Evolutionary conservation across 148 eudicot genomes (phyloP), one percentile per base, ranked within the genome.

Genomic region (Persicaria maculosa): DNA sequence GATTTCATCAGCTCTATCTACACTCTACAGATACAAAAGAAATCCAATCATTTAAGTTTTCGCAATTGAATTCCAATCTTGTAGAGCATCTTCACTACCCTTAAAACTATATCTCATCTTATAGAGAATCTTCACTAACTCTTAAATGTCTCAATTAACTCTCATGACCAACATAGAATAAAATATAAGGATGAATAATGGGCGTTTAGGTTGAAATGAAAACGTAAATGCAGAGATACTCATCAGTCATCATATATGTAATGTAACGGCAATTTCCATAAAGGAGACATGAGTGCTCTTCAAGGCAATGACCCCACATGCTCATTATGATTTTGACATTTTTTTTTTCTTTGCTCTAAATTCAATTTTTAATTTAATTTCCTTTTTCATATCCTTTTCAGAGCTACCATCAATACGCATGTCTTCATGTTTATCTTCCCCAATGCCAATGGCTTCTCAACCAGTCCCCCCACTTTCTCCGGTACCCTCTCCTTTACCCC

Each of bases 381-480:
- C 50, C 2, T 47, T n/a, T 2, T 65, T 68, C 6, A 40, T 71
- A 45, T 65, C 70, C 73, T 71, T 71, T 71, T 71, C 73, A 71
- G 73, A 71, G 54, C 73, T 71, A 48, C 54, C 31, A 71, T 71
- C 54, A 71, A 71, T 47, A 71, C 73, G 73, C 73, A 71, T 71
- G 73, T 46, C n/a, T 48, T 71, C 8, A 52, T 36, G 73, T 46
- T 47, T 46, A 69, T 47, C 52, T 20, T 43, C 72, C n/a, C 46
- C 71, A 8, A 7, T n/a, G n/a, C n/a, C 19, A 36, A 19, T 52
- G 16, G 12, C 22, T 68, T 43, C 50, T n/a, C 47, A n/a, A 68
- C 52, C 52, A 46, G 31, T 52, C 54, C 54, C 73, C 73, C 43
- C 73, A 19, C 31, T 47, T 69, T 48, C 54, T 71, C 54, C 73